Evolutionary conservation across 1,284 basidiomycete genomes (phyloP).

Genomic region (Sanghuangporus weigelae): DNA sequence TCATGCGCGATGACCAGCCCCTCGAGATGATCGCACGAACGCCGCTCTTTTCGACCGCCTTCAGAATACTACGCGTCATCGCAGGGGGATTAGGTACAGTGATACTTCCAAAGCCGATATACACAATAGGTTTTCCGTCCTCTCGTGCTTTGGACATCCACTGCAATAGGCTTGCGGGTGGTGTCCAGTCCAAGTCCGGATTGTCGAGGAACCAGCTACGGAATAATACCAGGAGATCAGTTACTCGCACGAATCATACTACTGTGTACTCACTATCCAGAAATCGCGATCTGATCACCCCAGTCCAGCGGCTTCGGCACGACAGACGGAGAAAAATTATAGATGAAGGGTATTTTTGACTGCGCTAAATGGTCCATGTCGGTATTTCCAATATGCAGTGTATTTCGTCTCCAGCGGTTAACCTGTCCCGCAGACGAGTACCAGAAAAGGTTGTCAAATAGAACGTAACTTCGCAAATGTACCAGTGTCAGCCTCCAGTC

Average conservation of each 20-base stretch:
- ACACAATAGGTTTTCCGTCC: conserved; percentile 65
- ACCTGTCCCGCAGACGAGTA: conserved; percentile 66
- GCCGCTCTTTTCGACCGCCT: conserved; percentile 59
- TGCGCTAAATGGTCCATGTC: conserved; percentile 63
- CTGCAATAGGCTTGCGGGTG: conserved; percentile 44
- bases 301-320: conserved; percentile 73
- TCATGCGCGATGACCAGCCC: conserved; percentile 68
- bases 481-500: not conserved
- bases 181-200: conserved; percentile 53
- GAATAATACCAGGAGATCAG: not conserved
- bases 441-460: conserved; percentile 80
- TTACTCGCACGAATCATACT: not conserved
- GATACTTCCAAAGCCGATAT: conserved; percentile 72
- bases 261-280: conserved; percentile 44
- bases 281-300: conserved; percentile 63
- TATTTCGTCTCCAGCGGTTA: conserved; percentile 64
- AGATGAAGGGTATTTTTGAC: conserved; percentile 69
- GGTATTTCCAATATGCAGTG: conserved; percentile 51
- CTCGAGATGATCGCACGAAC: conserved; percentile 73
- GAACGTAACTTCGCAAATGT: conserved; percentile 39
- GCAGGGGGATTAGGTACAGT: conserved; percentile 66
- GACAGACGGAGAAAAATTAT: conserved; percentile 57
- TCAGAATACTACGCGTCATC: conserved; percentile 58
- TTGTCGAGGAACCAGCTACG: conserved; percentile 60
- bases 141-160: conserved; percentile 53